Base-by-base conservation (phyloP, 2,329 filamentous ascomycete species). In the Apiospora koreana region DNA sequence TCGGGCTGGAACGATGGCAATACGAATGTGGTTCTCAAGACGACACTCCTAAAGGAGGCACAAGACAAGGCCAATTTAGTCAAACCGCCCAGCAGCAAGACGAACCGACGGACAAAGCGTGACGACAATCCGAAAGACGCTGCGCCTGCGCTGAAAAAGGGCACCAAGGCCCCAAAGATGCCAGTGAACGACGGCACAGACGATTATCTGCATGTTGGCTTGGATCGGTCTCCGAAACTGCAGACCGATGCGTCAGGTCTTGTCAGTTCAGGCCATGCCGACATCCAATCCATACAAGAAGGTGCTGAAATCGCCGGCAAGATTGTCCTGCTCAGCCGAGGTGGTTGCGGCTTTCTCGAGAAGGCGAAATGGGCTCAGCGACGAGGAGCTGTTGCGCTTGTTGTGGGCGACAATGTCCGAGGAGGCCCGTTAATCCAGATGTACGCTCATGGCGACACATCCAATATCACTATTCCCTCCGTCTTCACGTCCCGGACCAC, bases 311-410 rank as follows among this genome's bases (percentile, higher is more conserved):
- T 99, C 73, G 87, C 91, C 42, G 96, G 96, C 74, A 98, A 97
- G 82, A 90, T 99, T 65, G 96, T 97, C 2, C 85, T 99, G 68
- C 86, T 99, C 70, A 97, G 94, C 80, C 91, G 96, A 69, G 96
- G 96, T 70, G 96, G 95, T 9, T 99, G 96, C 80, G 96, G 96
- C 6, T 99, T 99, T 80, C 82, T 98, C 71, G 95, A 98, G 79
- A 99, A 99, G 82, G 94, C 96, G 73, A 95, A 97, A 84, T 99
- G 96, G 96, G 94, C 93, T 16, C 96, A 99, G 80, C 89, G 94
- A 72, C 89, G 96, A 77, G 96, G 96, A 31, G 96, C 93, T 25
- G 88, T 94, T 71, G 96, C 94, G 45, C 85, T 99, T 71, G 97
- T 99, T 74, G 95, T 99, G 3, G 96, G 96, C 35, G 96, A 99